Evolutionary conservation across 163 green algal genomes (phyloP).

Genomic region (Chlamydomonas reinhardtii): DNA sequence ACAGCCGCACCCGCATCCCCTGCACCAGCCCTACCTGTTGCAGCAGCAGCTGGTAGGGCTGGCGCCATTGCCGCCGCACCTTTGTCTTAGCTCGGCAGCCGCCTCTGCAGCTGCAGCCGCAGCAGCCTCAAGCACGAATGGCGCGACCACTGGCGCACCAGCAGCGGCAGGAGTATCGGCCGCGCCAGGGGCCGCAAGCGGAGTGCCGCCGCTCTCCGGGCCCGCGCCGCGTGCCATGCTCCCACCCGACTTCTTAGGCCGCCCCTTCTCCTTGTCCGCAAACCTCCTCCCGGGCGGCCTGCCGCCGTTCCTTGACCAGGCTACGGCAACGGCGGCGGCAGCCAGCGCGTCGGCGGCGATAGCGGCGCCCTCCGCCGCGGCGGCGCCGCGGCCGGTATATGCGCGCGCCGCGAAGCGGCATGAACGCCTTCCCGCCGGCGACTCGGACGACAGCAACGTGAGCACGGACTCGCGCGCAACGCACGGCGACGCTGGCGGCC

Average conservation of each 20-base stretch:
- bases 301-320: not conserved
- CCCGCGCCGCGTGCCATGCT: not conserved
- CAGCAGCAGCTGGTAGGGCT: not conserved
- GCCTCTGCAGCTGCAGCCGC: not conserved
- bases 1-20: not conserved
- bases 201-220: too few relatives aligned
- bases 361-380: not conserved
- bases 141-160: not conserved
- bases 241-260: not conserved
- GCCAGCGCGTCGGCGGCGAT: too few relatives aligned
- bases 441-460: slow-evolving; percentile 33
- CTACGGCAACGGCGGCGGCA: too few relatives aligned
- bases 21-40: slow-evolving; percentile 17
- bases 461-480: slow-evolving; percentile 23
- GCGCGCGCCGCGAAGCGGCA: slow-evolving; percentile 31
- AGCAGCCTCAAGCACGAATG: not conserved
- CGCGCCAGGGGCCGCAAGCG: too few relatives aligned
- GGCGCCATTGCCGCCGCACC: not conserved
- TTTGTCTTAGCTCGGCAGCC: not conserved
- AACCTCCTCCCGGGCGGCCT: not conserved
- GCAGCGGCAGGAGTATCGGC: not conserved
- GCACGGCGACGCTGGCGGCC: not conserved
- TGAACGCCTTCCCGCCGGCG: not conserved
- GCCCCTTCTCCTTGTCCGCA: not conserved
- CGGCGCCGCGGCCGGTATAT: not conserved